Percentiles rank a stretch among this genome's conserved stretches.
These are phyloP conservation scores for Lachancea quebecensis DNA, from an alignment of 805 yeast genomes.

Conservation along the genomic window DNA sequence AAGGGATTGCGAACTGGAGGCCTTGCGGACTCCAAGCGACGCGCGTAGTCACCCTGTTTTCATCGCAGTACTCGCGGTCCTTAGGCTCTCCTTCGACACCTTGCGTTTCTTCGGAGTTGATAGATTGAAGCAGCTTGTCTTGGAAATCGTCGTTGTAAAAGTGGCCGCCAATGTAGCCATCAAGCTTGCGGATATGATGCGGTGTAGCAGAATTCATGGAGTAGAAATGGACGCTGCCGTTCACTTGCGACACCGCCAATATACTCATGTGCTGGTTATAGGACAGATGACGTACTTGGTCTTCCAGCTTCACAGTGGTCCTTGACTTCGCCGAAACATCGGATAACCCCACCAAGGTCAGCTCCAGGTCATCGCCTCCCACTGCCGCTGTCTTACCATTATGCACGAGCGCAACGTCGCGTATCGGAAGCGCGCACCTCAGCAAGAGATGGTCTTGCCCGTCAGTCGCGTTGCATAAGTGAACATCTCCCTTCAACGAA, in stretches of 20 bases:
- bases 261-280: conserved; percentile 53
- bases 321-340: conserved; percentile 16
- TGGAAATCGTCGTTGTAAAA: conserved; percentile 23
- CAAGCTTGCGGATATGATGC: conserved; percentile 40
- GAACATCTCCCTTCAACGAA: conserved; percentile 24
- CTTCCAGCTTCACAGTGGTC: conserved; percentile 38
- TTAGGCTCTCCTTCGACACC: conserved; percentile 26
- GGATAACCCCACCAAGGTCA: conserved; percentile 41
- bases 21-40: conserved; percentile 71
- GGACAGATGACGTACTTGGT: conserved; percentile 49
- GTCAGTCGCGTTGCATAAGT: conserved; percentile 15
- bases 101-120: conserved; percentile 38
- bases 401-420: conserved; percentile 53
- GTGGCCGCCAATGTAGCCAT: conserved; percentile 32
- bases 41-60: conserved; percentile 43
- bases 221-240: conserved; percentile 52
- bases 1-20: conserved; percentile 59
- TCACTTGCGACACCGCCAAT: conserved; percentile 50
- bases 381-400: conserved; percentile 50
- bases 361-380: conserved; percentile 62
- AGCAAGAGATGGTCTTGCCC: conserved; percentile 35
- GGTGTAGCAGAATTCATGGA: conserved; percentile 49
- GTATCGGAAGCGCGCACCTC: conserved; percentile 30
- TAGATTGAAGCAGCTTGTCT: conserved; percentile 16
- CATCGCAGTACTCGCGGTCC: conserved; percentile 30